Evolutionary conservation across 2,329 filamentous ascomycete genomes (phyloP), one percentile per base, ranked within the genome.

Genomic region (Diplodia seriata): DNA sequence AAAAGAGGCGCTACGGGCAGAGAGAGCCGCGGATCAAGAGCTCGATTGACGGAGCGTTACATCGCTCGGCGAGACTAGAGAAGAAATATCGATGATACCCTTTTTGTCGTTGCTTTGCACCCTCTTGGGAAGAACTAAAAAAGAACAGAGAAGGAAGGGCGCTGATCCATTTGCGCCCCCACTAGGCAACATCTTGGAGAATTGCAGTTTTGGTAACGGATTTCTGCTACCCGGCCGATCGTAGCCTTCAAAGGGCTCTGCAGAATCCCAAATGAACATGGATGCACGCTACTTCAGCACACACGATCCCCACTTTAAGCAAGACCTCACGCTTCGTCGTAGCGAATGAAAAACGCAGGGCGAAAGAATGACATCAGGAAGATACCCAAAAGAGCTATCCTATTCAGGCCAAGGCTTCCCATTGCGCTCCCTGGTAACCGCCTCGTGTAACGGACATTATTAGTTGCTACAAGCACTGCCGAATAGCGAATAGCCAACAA

Each of bases 1-100:
- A 43, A 71, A 78, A 59, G 71, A 77, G 26, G 78, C 76, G 0
- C 64, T 81, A 66, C 71, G 73, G 38, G 73, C 75, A 50, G 70
- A 73, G 18, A 68, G 72, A 54, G 69, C 70, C 56, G 40, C 68
- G 29, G 29, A 67, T 7, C 56, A 38, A 14, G 59, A 33, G 7
- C 47, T 63, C n/a, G 59, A 63, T 51, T 63, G 31, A 63, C 14
- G 43, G n/a, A 20, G 43, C 15, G 59, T 63, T 51, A 51, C 43
- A 38, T n/a, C 31, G 43, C 50, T 47, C n/a, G 33, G n/a, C 47
- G n/a, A 51, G 26, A 36, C 29, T 38, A 56, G n/a, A 29, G n/a
- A 29, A 15, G 23, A 56, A 56, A 38, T 31, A 49, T 33, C 12
- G 14, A 62, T n/a, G 57, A 62, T 23, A 20, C 57, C 40, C 57